Base-by-base conservation (phyloP, 2,329 filamentous ascomycete species). In the Penicillium sp. region DNA sequence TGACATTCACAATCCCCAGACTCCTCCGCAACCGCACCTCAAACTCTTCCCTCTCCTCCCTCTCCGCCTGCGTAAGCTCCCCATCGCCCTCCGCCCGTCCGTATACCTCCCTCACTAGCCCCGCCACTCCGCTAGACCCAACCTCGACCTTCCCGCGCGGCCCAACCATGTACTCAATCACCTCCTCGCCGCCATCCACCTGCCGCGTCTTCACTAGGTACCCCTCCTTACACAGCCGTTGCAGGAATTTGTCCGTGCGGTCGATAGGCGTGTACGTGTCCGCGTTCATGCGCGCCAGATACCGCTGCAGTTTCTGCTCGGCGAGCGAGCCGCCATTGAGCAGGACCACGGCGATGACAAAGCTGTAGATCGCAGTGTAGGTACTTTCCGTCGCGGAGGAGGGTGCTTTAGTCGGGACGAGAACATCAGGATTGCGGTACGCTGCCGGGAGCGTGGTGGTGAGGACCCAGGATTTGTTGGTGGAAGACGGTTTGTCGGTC, bases 131-230 rank as follows among this genome's bases (percentile, higher is more conserved):
- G 34, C 81, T 76, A n/a, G 82, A 74, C 0, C 86, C 87, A 23
- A 97, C 79, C 65, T 97, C 93, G 6, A 90, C 75, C 65, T 86
- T 93, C 4, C 86, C 91, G 15, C 93, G 78, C 4, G 88, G 84
- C 0, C 93, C 93, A 10, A 96, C 79, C 40, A 86, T 79, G 77
- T 87, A 98, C 33, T 87, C 89, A 6, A 88, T 75, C 2, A 79
- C 75, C 48, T 91, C 83, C 25, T 94, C 87, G 17, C 86, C 87
- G 1, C 80, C 81, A 54, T 68, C 67, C 49, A 62, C 78, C 53
- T 96, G 89, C 14, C 82, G 77, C 34, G 83, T 76, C 49, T 80
- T 85, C 23, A 89, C 74, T 2, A 98, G 71, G 59, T 98, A 98
- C 0, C 86, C 86, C 38, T 97, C 89, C 49, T 78, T 83, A 49